Conservation (phyloP, 2,329 filamentous ascomycete genomes). For the Penicillium carneum region DNA sequence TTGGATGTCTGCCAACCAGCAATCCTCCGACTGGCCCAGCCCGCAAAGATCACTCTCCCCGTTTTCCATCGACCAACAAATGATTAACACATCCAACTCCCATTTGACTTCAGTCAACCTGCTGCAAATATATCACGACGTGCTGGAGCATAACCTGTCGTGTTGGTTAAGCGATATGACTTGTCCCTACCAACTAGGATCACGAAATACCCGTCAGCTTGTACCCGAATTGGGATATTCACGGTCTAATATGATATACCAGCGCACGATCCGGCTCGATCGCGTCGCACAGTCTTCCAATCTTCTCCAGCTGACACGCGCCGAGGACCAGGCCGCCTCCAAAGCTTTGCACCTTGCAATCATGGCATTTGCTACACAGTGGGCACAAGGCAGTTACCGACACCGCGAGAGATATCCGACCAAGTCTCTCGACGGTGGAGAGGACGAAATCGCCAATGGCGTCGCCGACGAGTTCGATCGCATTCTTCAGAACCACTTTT, state of each 20-base stretch:
- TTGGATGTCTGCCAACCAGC: not conserved
- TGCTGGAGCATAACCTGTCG: not conserved
- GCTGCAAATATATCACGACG: conserved; percentile 2
- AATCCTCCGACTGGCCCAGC: not conserved
- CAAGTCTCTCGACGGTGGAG: not conserved
- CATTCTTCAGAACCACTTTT: conserved; percentile 1
- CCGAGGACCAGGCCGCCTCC: conserved; percentile 1
- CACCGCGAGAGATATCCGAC: not conserved
- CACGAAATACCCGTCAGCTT: not conserved
- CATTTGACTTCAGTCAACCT: not conserved
- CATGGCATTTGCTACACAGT: conserved; percentile 3
- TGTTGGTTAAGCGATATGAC: not conserved
- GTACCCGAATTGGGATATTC: not conserved
- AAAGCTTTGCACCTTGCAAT: conserved; percentile 2
- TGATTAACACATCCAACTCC: not conserved
- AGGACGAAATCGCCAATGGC: not conserved
- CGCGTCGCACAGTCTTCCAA: conserved; percentile 1
- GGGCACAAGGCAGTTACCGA: conserved; percentile 1
- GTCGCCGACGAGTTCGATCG: not conserved
- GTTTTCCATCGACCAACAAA: conserved; percentile 4
- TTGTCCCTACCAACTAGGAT: not conserved
- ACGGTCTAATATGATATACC: not conserved
- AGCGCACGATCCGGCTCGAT: conserved; percentile 6
- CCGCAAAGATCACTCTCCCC: not conserved
- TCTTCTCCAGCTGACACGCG: not conserved